phyloP scores from a whole-genome alignment of 148 eudicot genomes.

The Polygonum aviculare region DNA sequence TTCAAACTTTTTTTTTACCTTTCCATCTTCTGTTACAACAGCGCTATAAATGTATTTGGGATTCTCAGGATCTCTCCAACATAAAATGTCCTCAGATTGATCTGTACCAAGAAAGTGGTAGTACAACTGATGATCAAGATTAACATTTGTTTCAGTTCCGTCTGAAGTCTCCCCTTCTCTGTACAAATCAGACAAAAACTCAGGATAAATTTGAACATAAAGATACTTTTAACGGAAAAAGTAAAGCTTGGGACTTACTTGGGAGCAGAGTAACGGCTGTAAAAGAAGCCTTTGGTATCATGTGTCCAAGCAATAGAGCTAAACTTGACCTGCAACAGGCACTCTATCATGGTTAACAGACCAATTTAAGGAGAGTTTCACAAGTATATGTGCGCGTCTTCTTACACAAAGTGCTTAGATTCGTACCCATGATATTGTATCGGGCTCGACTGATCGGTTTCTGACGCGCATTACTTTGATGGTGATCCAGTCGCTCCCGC shows the following conservation, averaged over 20 bases:
- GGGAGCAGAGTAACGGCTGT: slow-evolving; percentile 76
- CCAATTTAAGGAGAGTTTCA: no score
- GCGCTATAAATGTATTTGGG: slow-evolving; percentile 46
- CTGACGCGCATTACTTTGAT: slow-evolving; percentile 58
- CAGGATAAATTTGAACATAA: not conserved
- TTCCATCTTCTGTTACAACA: slow-evolving; percentile 74
- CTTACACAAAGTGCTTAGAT: not conserved
- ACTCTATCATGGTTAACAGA: not conserved
- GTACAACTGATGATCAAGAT: slow-evolving; percentile 63
- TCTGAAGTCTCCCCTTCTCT: slow-evolving; percentile 54
- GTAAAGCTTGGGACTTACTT: slow-evolving; percentile 34
- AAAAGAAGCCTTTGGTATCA: slow-evolving; percentile 85
- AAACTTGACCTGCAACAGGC: slow-evolving; percentile 65
- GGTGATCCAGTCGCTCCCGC: slow-evolving; percentile 96
- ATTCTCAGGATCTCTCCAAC: slow-evolving; percentile 69
- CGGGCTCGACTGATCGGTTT: slow-evolving; percentile 36
- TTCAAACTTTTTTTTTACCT: slow-evolving; percentile 32
- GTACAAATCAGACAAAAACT: not conserved
- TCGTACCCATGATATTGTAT: slow-evolving; percentile 74
- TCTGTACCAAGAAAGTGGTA: slow-evolving; percentile 80
- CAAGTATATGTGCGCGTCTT: no score
- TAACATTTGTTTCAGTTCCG: slow-evolving; percentile 69
- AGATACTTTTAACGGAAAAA: not conserved
- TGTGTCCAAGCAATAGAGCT: slow-evolving; percentile 72
- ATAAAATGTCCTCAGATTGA: slow-evolving; percentile 82